Conservation (phyloP, 805 yeast genomes). For the Metschnikowia cubensis region DNA sequence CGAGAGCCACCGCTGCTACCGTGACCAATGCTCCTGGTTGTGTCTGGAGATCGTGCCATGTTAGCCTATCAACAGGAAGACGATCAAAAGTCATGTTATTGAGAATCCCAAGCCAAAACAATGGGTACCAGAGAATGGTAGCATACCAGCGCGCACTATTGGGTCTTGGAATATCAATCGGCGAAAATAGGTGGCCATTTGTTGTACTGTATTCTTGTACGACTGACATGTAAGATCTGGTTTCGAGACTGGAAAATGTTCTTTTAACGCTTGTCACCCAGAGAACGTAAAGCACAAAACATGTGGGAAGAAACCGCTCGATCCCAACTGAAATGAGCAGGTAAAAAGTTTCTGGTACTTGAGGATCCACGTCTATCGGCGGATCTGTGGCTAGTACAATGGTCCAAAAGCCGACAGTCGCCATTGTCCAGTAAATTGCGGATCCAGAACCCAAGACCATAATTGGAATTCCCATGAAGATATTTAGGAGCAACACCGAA, state of each 20-base stretch:
- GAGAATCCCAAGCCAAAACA: constrained; percentile 79
- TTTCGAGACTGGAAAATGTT: constrained; percentile 36
- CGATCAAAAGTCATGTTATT: constrained; percentile 87
- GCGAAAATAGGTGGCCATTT: not conserved
- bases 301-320: constrained; percentile 69
- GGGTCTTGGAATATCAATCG: constrained; percentile 1
- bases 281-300: constrained; percentile 65
- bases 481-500: constrained; percentile 51
- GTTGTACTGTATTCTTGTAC: not conserved
- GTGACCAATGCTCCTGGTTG: constrained; percentile 78
- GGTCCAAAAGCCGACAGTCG: constrained; percentile 79
- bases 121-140: constrained; percentile 63
- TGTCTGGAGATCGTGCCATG: constrained; percentile 60
- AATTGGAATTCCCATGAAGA: constrained; percentile 59
- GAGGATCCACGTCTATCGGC: constrained; percentile 57
- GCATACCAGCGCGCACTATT: not conserved
- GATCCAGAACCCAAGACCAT: constrained; percentile 47
- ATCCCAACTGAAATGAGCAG: constrained; percentile 66
- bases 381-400: constrained; percentile 74
- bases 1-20: constrained; percentile 45
- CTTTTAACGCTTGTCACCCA: constrained; percentile 56
- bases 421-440: constrained; percentile 52
- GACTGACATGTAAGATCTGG: not conserved
- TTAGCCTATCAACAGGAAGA: constrained; percentile 81
- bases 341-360: constrained; percentile 51